These are phyloP conservation scores for Talaromyces piceae DNA, from an alignment of 2,329 filamentous ascomycete genomes.

Conservation along the genomic window DNA sequence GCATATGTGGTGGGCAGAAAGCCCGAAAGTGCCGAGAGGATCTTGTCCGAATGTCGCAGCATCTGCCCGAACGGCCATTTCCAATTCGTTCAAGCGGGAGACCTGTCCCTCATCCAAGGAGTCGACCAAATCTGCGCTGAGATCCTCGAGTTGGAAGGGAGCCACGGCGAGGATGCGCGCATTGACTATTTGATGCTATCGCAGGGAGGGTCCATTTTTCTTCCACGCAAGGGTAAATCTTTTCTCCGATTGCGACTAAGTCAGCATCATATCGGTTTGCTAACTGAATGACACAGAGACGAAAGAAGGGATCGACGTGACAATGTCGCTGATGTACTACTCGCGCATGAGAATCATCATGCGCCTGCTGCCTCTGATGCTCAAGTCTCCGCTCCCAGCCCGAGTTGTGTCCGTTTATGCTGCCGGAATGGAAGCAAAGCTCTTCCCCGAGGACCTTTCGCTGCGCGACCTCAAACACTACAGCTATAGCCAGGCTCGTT, in stretches of 20 bases:
- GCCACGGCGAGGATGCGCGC: slow-evolving; percentile 2
- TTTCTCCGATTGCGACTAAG: too few species aligned
- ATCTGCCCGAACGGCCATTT: slow-evolving; percentile 5
- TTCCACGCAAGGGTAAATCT: slow-evolving; percentile 1
- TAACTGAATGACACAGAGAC: too few species aligned
- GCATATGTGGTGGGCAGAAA: slow-evolving; percentile 8
- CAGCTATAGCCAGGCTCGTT: slow-evolving; percentile 8
- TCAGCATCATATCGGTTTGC: too few species aligned
- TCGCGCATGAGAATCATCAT: slow-evolving; percentile 8
- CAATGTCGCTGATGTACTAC: slow-evolving; percentile 11
- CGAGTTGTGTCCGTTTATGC: slow-evolving; percentile 7
- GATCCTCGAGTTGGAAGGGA: slow-evolving; percentile 3
- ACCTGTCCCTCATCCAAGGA: slow-evolving; percentile 8
- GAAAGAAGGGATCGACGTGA: slow-evolving; percentile 9
- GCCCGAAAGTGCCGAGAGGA: not conserved
- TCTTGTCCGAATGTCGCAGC: slow-evolving; percentile 3
- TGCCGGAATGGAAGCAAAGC: slow-evolving; percentile 6
- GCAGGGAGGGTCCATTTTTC: slow-evolving; percentile 6
- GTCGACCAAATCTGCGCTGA: slow-evolving; percentile 7
- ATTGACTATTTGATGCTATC: slow-evolving; percentile 11
- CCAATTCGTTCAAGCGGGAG: slow-evolving; percentile 5
- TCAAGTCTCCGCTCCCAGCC: slow-evolving; percentile 6
- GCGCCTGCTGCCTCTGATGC: slow-evolving; percentile 3
- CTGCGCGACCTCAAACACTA: slow-evolving; percentile 8
- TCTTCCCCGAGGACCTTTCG: slow-evolving; percentile 8